Evolutionary conservation across 148 eudicot genomes (phyloP), one percentile per base, ranked within the genome.

Genomic region (Amaranthus palmeri): DNA sequence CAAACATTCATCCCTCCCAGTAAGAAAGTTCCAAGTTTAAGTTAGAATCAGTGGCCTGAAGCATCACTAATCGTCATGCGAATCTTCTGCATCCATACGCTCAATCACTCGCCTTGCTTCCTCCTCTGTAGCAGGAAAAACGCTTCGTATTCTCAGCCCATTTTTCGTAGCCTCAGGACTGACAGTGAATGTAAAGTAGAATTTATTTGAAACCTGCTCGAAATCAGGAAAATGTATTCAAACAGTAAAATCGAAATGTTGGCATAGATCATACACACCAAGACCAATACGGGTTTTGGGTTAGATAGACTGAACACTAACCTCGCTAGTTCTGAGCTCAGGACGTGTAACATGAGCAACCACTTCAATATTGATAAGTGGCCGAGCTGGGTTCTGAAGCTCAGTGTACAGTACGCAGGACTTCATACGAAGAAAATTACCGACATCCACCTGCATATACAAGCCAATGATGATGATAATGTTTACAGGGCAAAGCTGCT

Each of bases 321-420:
- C 98, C 97, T 93, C 91, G 74, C 96, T 89, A 56, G 88, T 77
- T 78, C 97, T 82, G 50, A 72, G 74, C 80, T 93, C 98, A 59
- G 98, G 98, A 68, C 90, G 77, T 6, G 89, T 93, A 68, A 93
- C 98, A 78, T 91, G 92, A 52, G 98, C 97, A 45, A 88, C 92
- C 46, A 93, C 98, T 84, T 93, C 98, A 54, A 93, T 86, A 57
- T 93, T 86, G 60, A 93, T 93, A 58, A 91, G 81, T 50, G 98
- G 98, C 57, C 76, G 82, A 61, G 50, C 61, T 61, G 84, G 90
- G 77, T 88, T 77, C 67, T 88, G 86, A 61, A 91, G 91, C 76
- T 93, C 90, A 4, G 98, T 93, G 56, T 85, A 93, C 77, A 93
- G 73, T 67, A 93, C 92, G 83, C 86, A 85, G 4, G 98, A 93